Evolutionary conservation across 1,139 yeast genomes (phyloP), one percentile per base, ranked within the genome.

Genomic region (Magnusiomyces tetraspermus): DNA sequence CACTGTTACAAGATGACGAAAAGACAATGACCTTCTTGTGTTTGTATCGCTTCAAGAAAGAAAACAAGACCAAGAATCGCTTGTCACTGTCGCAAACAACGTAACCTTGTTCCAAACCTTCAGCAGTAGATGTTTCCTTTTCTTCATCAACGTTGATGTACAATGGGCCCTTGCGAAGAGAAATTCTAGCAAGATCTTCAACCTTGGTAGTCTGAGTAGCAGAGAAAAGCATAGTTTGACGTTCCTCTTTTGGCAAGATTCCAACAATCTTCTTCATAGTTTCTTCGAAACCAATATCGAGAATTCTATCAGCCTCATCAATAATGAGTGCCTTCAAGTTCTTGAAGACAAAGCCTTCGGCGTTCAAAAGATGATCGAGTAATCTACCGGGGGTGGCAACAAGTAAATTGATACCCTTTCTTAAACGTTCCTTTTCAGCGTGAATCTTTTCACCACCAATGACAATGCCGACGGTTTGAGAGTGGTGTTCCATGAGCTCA

Each of bases 161-260:
- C 57, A 94, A 77, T 21, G 98, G 99, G 45, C 97, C 97, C 50
- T 92, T 84, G 68, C 96, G 82, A 62, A 94, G 76, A 4, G 98
- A 92, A 52, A 94, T 92, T 71, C 99, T 80, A 23, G 98, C 98
- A 66, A 92, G 77, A 73, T 94, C 99, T 68, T 92, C 97, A 58
- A 92, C 98, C 73, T 94, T 94, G 47, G 97, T 92, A 42, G 99
- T 92, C 70, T 92, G 99, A 0, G 99, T 92, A 50, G 99, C 98
- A 17, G 97, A 89, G 68, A 94, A 92, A 61, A 92, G 75, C 97
- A 92, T 92, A 43, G 96, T 79, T 71, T 92, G 99, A 72, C 99
- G 84, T 61, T 85, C 90, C 60, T 89, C 95, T 59, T 81, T 85
- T 49, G 99, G 99, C 65, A 94, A 75, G 58, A 94, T 87, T 71